Conservation (phyloP, 345 rosid genomes). For the Durio zibethinus region DNA sequence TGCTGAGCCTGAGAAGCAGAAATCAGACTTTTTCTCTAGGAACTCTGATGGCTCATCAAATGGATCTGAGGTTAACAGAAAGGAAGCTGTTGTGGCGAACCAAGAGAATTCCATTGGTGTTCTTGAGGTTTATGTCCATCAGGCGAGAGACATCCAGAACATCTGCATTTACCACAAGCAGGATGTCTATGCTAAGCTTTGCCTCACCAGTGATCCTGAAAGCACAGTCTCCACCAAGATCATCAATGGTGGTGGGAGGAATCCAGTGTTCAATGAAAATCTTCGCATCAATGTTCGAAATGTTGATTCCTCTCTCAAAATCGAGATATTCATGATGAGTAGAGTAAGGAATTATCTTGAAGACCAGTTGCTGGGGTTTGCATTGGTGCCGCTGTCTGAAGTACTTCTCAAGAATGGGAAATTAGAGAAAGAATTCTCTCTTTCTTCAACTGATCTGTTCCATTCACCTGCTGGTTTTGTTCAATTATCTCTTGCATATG, state of each 20-base stretch:
- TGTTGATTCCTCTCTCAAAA: constrained; percentile 71
- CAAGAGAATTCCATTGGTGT: constrained; percentile 51
- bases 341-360: constrained; percentile 96
- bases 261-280: constrained; percentile 85
- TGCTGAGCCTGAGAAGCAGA: constrained; percentile 57
- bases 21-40: constrained; percentile 28
- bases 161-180: constrained; percentile 99
- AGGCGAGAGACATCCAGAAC: constrained; percentile 97
- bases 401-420: constrained; percentile 65
- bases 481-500: constrained; percentile 71
- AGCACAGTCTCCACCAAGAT: constrained; percentile 72
- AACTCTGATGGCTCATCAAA: constrained; percentile 13
- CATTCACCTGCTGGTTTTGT: constrained; percentile 98
- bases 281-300: constrained; percentile 64
- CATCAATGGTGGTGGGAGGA: constrained; percentile 98
- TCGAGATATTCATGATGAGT: constrained; percentile 98
- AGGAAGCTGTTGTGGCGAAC: constrained; percentile 31
- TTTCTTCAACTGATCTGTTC: constrained; percentile 91
- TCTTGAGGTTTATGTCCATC: constrained; percentile 75
- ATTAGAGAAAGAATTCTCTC: constrained; percentile 86
- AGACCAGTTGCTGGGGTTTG: constrained; percentile 91
- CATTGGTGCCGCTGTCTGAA: constrained; percentile 90
- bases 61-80: constrained; percentile 37
- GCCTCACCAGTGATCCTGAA: constrained; percentile 83
- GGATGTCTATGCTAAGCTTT: constrained; percentile 97